Conservation (phyloP, 2,329 filamentous ascomycete species). For the Aotearoamyces nothofagi region DNA sequence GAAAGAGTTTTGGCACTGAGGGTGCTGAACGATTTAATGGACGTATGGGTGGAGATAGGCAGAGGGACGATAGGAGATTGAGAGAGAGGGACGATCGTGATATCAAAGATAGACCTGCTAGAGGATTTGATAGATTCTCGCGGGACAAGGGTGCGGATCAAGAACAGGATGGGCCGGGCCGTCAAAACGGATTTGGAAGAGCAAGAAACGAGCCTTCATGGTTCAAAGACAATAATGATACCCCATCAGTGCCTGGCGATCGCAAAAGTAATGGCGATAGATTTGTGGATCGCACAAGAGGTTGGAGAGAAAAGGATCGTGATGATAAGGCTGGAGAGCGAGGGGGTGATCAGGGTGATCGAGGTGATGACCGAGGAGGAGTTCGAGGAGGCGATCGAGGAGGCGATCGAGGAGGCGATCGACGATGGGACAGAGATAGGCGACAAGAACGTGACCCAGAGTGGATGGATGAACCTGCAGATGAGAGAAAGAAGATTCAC, state of each 20-base stretch:
- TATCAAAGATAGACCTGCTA: constrained; percentile 28
- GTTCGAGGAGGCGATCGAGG: no score
- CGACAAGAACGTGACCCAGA: constrained; percentile 71
- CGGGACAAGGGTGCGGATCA: constrained; percentile 34
- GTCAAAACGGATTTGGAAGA: constrained; percentile 50
- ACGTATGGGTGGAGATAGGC: constrained; percentile 39
- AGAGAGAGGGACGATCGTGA: constrained; percentile 42
- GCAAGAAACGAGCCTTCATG: constrained; percentile 58
- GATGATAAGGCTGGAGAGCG: constrained; percentile 13
- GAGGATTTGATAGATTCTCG: constrained; percentile 33
- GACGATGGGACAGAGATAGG: constrained; percentile 39
- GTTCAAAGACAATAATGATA: constrained; percentile 43
- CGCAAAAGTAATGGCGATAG: constrained; percentile 19
- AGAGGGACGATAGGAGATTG: constrained; percentile 23
- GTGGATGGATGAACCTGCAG: constrained; percentile 67
- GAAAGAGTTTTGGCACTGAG: constrained; percentile 59
- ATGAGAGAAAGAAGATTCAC: constrained; percentile 54
- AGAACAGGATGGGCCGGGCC: constrained; percentile 30
- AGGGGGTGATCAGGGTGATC: constrained; percentile 9
- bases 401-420: constrained; percentile 18
- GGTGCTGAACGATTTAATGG: constrained; percentile 52
- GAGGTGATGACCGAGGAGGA: constrained; percentile 10
- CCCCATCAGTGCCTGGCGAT: constrained; percentile 13
- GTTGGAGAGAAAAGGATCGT: constrained; percentile 26
- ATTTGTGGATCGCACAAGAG: constrained; percentile 17